Base-by-base conservation (phyloP, 257 asterid genomes). In the Solanum acaule region DNA sequence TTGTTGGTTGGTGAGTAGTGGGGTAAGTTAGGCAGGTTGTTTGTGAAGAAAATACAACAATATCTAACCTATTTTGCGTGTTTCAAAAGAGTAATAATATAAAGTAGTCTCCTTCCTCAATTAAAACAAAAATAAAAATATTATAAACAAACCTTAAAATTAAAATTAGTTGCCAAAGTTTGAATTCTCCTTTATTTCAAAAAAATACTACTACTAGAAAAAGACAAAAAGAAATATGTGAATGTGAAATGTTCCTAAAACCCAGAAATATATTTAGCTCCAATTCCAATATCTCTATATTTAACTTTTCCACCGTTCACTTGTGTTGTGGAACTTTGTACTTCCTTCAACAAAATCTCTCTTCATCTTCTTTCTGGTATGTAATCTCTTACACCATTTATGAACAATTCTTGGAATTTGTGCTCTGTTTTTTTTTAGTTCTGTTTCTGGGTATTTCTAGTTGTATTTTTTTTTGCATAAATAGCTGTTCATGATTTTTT, bases 21-120 rank as follows among this genome's bases (percentile, higher is more conserved):
- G 87, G 88, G 88, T 49, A 37, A 35, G 85, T 72, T 86, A 33
- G 88, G 85, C 84, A 3, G 84, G 85, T 86, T 86, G 73, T 33
- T 22, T 9, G 44, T 23, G 72, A 86, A 86, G 88, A 78, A 34
- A 86, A 81, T 29, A 18, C 42, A 49, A 75, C 16, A 29, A 46
- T 63, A 46, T 79, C 67, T 44, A 35, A 3, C 38, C 38, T 81
- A 49, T 46, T 15, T 49, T 49, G 86, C 86, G 86, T 81, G 70
- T 81, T 81, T 81, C 70, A 81, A 46, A 81, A 46, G 86, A 49
- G 86, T 81, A 81, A 81, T 81, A 81, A 81, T 46, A 46, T 7
- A 81, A 81, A 81, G 85, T 78, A 77, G 52, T 52, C 16, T 1
- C 23, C 15, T 18, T 56, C 65, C 10, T 1, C 3, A 16, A 79